Percentiles rank a stretch among this genome's conserved stretches.
phyloP scores from a whole-genome alignment of 2,329 filamentous ascomycete genomes.

The Aspergillus carbonarius region DNA sequence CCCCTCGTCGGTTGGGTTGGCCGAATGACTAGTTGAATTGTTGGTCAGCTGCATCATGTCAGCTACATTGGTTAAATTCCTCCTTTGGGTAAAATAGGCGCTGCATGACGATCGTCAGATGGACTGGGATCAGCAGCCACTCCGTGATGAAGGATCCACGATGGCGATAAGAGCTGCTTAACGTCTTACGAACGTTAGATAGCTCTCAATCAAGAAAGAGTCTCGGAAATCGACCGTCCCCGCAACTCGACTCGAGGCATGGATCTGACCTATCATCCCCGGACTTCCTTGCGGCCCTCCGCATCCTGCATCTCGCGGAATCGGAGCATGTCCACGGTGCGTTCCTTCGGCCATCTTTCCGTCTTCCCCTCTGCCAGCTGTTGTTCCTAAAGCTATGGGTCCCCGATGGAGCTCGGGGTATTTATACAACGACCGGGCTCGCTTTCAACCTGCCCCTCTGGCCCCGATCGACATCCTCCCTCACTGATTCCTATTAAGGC shows the following conservation, averaged over 20 bases:
- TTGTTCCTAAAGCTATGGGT: not conserved
- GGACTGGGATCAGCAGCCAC: not conserved
- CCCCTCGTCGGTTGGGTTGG: no score
- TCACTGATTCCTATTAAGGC: not conserved
- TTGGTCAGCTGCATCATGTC: not conserved
- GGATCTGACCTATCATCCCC: not conserved
- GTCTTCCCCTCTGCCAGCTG: not conserved
- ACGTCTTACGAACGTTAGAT: not conserved
- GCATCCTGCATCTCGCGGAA: not conserved
- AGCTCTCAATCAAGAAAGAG: not conserved
- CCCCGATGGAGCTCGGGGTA: not conserved
- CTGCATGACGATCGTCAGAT: not conserved
- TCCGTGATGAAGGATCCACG: not conserved
- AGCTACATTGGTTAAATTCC: not conserved
- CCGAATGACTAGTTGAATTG: no score
- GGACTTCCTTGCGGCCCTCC: not conserved
- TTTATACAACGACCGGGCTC: not conserved
- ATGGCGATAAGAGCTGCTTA: not conserved
- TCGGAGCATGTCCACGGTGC: not conserved
- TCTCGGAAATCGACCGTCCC: not conserved
- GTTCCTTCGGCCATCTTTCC: not conserved
- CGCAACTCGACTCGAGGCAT: not conserved
- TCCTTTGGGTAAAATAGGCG: not conserved
- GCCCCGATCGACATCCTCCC: not conserved
- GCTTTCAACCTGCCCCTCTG: not conserved